Conservation (phyloP, 2,329 filamentous ascomycete genomes). For the Ophiostoma sp. region DNA sequence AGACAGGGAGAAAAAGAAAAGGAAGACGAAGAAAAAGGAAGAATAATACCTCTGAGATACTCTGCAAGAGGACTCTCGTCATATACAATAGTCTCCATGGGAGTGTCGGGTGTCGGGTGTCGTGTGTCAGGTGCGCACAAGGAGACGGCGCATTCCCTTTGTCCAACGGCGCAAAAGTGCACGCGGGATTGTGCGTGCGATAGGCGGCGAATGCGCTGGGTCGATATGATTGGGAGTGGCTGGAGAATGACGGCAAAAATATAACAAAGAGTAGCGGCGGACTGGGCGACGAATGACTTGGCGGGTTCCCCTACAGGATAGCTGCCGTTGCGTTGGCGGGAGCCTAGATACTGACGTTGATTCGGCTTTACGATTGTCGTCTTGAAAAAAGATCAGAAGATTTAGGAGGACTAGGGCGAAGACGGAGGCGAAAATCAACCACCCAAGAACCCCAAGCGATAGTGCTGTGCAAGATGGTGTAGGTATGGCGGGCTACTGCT, state of each 20-base stretch:
- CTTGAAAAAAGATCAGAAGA: background rate
- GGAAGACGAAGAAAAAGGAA: background rate
- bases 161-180: constrained; percentile 16
- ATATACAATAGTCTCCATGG: constrained; percentile 83
- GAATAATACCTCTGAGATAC: constrained; percentile 75
- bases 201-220: background rate
- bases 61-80: constrained; percentile 82
- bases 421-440: background rate
- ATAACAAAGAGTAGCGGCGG: background rate
- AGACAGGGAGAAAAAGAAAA: background rate
- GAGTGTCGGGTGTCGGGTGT: constrained; percentile 40
- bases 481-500: constrained; percentile 10
- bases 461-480: background rate
- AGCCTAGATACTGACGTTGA: constrained; percentile 8
- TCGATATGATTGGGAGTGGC: background rate
- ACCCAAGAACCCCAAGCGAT: background rate
- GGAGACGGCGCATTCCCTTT: constrained; percentile 18
- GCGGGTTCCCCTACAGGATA: background rate
- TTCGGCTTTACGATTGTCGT: background rate
- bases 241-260: background rate
- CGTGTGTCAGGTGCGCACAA: constrained; percentile 23
- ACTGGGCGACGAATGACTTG: background rate
- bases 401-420: background rate
- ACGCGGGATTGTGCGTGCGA: constrained; percentile 7
- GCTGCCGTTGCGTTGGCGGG: constrained; percentile 7